Evolutionary conservation across 371 early-diverging fungal species (phyloP), one percentile per base, ranked within the genome.

Genomic region (Actinomortierella ambigua): DNA sequence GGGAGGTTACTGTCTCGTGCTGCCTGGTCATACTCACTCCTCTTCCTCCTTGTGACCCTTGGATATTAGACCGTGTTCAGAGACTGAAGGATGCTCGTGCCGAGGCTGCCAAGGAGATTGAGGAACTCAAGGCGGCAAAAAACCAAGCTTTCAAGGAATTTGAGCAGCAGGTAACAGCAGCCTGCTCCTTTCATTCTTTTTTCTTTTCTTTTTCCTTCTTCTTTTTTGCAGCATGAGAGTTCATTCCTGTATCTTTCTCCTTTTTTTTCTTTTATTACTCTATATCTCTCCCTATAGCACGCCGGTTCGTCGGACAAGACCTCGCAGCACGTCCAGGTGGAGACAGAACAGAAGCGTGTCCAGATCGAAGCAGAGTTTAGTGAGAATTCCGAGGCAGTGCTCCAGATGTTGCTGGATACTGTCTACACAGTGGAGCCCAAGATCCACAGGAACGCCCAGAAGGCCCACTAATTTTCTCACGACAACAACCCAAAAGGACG

Each of bases 31-130:
- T 24, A 27, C 34, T 40, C 17, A 58, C 24, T 15, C 17, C 48
- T 50, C n/a, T 39, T 59, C 23, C n/a, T 20, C 34, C 13, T 50
- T 47, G 29, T 50, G 15, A 20, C 15, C 53, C 6, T 13, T 9
- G 18, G 13, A 20, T 39, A 50, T 27, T 75, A 96, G 98, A 96
- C 81, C 93, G 98, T 61, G 88, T 91, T 51, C 89, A 95, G 79
- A 84, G 95, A 48, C 82, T 97, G 53, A 95, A 96, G 85, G 97
- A 94, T 78, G 98, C 98, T 41, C 91, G 96, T 58, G 83, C 89
- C 11, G 96, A 96, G 69, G 98, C 98, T 22, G 84, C 87, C 57
- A 94, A 94, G 81, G 98, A 96, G 59, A 95, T 98, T 59, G 91
- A 93, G 49, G 83, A 82, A 28, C 82, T 97, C 52, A 95, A 95